phyloP scores from a whole-genome alignment of 192 early-diverging fungal genomes.

The Backusella circina region DNA sequence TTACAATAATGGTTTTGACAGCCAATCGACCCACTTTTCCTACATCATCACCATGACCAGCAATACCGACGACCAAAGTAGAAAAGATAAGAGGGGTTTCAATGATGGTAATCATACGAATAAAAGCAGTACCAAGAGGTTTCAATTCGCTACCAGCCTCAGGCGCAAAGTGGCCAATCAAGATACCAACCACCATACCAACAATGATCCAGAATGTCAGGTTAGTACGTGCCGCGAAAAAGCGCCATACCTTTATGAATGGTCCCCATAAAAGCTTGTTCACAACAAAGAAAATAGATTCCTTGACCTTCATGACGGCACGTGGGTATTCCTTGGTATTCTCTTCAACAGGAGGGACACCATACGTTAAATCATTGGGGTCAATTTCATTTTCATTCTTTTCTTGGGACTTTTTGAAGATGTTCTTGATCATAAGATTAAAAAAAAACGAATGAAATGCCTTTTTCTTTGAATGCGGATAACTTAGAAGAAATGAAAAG shows the following conservation, averaged over 20 bases:
- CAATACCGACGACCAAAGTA: conserved; percentile 68
- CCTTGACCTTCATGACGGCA: background rate
- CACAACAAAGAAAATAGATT: background rate
- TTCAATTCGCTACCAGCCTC: conserved; percentile 36
- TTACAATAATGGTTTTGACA: conserved; percentile 57
- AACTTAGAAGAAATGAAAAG: background rate
- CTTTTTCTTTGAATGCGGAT: background rate
- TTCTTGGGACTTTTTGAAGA: background rate
- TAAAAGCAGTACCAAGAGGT: conserved; percentile 46
- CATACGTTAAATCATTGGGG: background rate
- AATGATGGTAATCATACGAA: conserved; percentile 50
- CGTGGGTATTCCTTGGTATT: background rate
- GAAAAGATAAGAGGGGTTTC: conserved; percentile 69
- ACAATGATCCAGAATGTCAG: conserved; percentile 53
- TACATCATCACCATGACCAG: conserved; percentile 66
- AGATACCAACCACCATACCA: conserved; percentile 42
- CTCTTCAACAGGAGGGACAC: background rate
- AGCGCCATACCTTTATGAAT: conserved; percentile 8
- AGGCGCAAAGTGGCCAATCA: conserved; percentile 48
- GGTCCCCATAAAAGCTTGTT: conserved; percentile 15
- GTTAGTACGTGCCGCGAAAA: conserved; percentile 33
- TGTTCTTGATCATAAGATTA: background rate
- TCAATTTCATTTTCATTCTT: background rate
- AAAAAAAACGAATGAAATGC: background rate
- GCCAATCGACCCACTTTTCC: conserved; percentile 56